Evolutionary conservation across 805 yeast species (phyloP).

Genomic region (Brettanomyces naardenensis): DNA sequence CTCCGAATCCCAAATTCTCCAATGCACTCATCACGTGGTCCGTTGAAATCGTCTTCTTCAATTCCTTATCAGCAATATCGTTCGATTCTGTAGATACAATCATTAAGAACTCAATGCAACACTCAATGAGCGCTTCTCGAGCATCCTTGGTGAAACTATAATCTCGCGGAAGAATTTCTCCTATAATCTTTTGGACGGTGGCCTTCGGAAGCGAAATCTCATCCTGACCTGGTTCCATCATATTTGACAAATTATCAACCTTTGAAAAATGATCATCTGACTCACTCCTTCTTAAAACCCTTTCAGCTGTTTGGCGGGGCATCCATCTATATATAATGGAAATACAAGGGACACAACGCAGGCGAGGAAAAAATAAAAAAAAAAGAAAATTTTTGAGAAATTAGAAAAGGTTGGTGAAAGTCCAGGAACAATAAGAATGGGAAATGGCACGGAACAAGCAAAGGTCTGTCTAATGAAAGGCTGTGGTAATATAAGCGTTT

Average conservation of each 20-base stretch:
- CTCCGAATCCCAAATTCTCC: slow-evolving; percentile 77
- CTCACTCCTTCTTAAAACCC: too few relatives aligned
- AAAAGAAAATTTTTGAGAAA: neutral
- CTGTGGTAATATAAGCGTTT: too few relatives aligned
- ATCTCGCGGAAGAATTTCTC: slow-evolving; percentile 86
- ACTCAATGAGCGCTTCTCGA: slow-evolving; percentile 89
- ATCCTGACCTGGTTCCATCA: slow-evolving; percentile 17
- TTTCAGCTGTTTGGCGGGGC: too few relatives aligned
- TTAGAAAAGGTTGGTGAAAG: neutral
- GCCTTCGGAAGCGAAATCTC: slow-evolving; percentile 45
- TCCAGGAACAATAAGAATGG: too few relatives aligned
- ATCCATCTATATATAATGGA: too few relatives aligned
- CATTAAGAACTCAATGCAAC: slow-evolving; percentile 94
- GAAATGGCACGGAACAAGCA: too few relatives aligned
- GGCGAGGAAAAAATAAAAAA: neutral
- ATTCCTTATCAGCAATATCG: slow-evolving; percentile 93
- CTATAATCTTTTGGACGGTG: slow-evolving; percentile 89
- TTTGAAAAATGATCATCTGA: too few relatives aligned
- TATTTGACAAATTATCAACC: neutral
- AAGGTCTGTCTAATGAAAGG: too few relatives aligned
- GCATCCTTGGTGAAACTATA: slow-evolving; percentile 87
- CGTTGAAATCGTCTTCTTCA: slow-evolving; percentile 92
- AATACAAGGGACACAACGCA: too few relatives aligned
- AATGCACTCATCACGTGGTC: slow-evolving; percentile 92
- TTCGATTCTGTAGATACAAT: slow-evolving; percentile 87